Conservation (phyloP, 2,329 filamentous ascomycete species). For the Phoma sp. region DNA sequence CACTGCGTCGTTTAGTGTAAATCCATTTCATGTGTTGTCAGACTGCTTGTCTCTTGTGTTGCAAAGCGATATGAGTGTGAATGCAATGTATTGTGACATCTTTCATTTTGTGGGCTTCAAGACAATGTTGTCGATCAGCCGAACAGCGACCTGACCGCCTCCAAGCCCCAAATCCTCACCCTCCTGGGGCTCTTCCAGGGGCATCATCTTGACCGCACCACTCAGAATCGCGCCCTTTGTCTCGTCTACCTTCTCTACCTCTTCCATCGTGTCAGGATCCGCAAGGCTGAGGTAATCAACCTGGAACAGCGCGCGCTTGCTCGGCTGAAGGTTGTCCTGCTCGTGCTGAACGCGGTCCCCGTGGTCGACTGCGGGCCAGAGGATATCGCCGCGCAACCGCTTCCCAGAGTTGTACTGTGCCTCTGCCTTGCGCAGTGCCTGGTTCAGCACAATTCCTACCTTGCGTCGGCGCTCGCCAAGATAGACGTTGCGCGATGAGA, state of each 20-base stretch:
- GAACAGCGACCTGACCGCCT: slow-evolving; percentile 74
- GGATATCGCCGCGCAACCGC: slow-evolving; percentile 67
- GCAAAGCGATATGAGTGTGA: too few relatives aligned
- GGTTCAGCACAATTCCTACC: slow-evolving; percentile 74
- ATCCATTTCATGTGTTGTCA: too few relatives aligned
- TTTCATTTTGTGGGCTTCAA: slow-evolving; percentile 34
- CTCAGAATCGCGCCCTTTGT: slow-evolving; percentile 81
- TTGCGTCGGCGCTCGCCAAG: slow-evolving; percentile 75
- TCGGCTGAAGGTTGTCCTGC: slow-evolving; percentile 66
- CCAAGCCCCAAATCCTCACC: slow-evolving; percentile 76
- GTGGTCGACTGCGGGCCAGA: slow-evolving; percentile 72
- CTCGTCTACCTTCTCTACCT: slow-evolving; percentile 74
- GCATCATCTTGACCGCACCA: slow-evolving; percentile 87
- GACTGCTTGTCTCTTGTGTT: too few relatives aligned
- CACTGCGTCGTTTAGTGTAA: too few relatives aligned
- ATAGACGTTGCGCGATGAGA: slow-evolving; percentile 94
- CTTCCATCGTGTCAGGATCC: slow-evolving; percentile 81
- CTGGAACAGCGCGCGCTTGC: slow-evolving; percentile 73
- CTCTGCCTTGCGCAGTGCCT: slow-evolving; percentile 74
- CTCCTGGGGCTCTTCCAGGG: slow-evolving; percentile 71
- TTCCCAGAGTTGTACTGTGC: slow-evolving; percentile 64
- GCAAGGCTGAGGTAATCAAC: slow-evolving; percentile 93
- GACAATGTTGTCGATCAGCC: slow-evolving; percentile 96
- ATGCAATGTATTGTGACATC: too few relatives aligned
- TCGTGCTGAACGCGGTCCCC: slow-evolving; percentile 60